phyloP scores from a whole-genome alignment of 2,329 filamentous ascomycete genomes.

The Zymoseptoria ardabiliae region DNA sequence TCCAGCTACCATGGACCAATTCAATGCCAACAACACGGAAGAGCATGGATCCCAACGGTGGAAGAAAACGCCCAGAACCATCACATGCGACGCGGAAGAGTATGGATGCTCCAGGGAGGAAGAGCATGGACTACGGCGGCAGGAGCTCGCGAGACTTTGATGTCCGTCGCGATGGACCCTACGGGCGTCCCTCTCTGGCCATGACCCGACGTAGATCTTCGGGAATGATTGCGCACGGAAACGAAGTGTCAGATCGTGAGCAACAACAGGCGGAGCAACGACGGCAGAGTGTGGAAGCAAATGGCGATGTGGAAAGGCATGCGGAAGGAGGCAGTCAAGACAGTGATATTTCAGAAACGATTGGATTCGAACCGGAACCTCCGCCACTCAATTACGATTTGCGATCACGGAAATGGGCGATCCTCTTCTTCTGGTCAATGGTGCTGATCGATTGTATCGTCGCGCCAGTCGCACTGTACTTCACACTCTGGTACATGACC shows the following conservation, averaged over 20 bases:
- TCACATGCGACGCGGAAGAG: neutral
- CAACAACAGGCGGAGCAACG: neutral
- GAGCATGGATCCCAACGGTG: neutral
- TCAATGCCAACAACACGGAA: neutral
- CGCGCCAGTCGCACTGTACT: constrained; percentile 55
- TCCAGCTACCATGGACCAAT: neutral
- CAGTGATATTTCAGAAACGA: constrained; percentile 10
- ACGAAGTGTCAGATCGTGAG: neutral
- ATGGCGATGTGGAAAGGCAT: constrained; percentile 1
- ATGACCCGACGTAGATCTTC: constrained; percentile 26
- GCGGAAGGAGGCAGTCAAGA: constrained; percentile 5
- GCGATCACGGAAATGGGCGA: constrained; percentile 47
- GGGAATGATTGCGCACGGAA: neutral
- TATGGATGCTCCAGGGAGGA: constrained; percentile 3
- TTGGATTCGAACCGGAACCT: constrained; percentile 31
- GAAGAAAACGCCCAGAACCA: neutral
- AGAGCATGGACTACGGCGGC: constrained; percentile 8
- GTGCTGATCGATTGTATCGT: constrained; percentile 52
- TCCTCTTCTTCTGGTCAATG: constrained; percentile 52
- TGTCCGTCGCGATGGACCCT: constrained; percentile 26
- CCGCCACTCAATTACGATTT: constrained; percentile 52
- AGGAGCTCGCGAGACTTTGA: constrained; percentile 26
- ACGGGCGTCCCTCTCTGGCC: constrained; percentile 26
- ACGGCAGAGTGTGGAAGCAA: neutral
- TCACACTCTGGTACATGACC: constrained; percentile 52